Conservation (phyloP, 2,329 filamentous ascomycete genomes). For the Fusarium irregulare region DNA sequence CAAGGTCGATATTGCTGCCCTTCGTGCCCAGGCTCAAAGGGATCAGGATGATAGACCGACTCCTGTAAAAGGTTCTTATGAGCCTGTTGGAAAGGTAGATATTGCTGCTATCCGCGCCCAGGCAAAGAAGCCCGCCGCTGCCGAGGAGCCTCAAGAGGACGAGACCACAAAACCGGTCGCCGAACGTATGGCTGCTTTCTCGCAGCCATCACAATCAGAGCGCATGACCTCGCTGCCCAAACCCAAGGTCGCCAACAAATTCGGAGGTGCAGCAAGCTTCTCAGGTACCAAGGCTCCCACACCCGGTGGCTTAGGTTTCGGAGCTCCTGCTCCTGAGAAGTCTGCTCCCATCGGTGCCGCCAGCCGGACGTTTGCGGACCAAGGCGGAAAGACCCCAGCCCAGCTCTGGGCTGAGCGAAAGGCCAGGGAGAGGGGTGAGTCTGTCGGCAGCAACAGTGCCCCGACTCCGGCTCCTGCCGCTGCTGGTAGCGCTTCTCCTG, state of each 20-base stretch:
- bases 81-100: constrained; percentile 95
- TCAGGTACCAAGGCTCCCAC: constrained; percentile 89
- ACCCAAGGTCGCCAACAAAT: constrained; percentile 93
- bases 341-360: constrained; percentile 77
- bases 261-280: constrained; percentile 77
- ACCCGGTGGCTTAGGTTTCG: constrained; percentile 74
- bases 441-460: constrained; percentile 49
- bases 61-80: constrained; percentile 90
- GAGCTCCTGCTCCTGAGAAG: constrained; percentile 67
- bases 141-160: constrained; percentile 50
- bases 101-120: constrained; percentile 92
- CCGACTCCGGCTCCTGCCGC: constrained; percentile 52
- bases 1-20: constrained; percentile 96
- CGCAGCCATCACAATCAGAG: constrained; percentile 70
- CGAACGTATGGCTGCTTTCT: constrained; percentile 82
- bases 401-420: constrained; percentile 99
- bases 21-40: constrained; percentile 79
- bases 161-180: constrained; percentile 70
- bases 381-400: constrained; percentile 95
- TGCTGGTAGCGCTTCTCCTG: constrained; percentile 58
- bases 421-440: constrained; percentile 75
- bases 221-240: constrained; percentile 90
- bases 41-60: constrained; percentile 82
- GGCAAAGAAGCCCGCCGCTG: constrained; percentile 71
- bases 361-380: constrained; percentile 92